These are phyloP conservation scores for Exophiala aquamarina DNA, from an alignment of 2,329 filamentous ascomycete genomes.

Conservation along the genomic window DNA sequence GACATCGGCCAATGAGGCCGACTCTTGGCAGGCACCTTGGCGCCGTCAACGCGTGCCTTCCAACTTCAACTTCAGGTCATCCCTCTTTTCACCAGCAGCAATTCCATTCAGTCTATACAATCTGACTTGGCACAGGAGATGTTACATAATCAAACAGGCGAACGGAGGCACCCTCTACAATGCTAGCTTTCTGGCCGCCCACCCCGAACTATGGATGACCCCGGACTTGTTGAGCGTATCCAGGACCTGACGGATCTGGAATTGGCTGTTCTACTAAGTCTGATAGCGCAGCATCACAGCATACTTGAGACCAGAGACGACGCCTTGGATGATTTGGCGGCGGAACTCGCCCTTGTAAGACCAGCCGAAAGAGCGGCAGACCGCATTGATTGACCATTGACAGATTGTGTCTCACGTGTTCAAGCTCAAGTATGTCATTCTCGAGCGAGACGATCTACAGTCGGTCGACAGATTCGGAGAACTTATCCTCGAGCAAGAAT, in stretches of 20 bases:
- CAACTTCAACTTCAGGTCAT: no score
- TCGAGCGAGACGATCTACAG: conserved; percentile 71
- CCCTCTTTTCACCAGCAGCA: no score
- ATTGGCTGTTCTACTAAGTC: conserved; percentile 77
- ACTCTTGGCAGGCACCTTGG: background rate
- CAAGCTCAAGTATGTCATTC: conserved; percentile 65
- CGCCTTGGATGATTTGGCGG: conserved; percentile 65
- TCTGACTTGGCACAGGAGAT: no score
- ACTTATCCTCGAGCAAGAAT: conserved; percentile 58
- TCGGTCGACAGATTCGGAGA: conserved; percentile 79
- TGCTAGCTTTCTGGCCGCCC: no score
- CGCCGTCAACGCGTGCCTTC: background rate
- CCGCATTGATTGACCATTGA: conserved; percentile 7
- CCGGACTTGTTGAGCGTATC: conserved; percentile 65
- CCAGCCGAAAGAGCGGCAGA: no score
- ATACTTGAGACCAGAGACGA: conserved; percentile 72
- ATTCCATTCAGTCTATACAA: no score
- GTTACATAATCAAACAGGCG: background rate
- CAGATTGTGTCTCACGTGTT: conserved; percentile 71
- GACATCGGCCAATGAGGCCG: conserved; percentile 9
- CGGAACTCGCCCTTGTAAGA: conserved; percentile 69
- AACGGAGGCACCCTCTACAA: background rate
- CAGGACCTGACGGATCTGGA: conserved; percentile 83
- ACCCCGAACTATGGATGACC: conserved; percentile 58
- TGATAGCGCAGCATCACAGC: conserved; percentile 82